Evolutionary conservation across 106 monocot species (phyloP).

Genomic region (Amphibolis antarctica): DNA sequence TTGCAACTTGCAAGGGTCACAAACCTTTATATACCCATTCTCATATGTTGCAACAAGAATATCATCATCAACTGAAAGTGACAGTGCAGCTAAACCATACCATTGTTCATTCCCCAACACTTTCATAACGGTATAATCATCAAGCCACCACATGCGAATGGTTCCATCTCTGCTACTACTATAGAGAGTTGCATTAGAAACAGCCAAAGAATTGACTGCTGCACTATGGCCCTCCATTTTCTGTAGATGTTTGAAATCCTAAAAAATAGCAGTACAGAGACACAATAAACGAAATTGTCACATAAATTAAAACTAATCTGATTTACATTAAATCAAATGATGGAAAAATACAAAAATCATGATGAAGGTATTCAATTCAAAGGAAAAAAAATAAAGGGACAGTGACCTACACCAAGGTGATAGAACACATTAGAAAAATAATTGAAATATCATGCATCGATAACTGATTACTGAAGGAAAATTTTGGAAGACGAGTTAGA

Average conservation of each 20-base stretch:
- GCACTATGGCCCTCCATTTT: constrained; percentile 82
- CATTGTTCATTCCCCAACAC: constrained; percentile 39
- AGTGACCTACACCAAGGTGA: too few species aligned
- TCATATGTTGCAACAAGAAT: constrained; percentile 61
- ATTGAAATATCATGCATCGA: too few species aligned
- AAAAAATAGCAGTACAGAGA: background rate
- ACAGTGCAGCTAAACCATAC: constrained; percentile 40
- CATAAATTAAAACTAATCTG: too few species aligned
- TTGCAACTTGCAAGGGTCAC: background rate
- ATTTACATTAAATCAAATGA: too few species aligned
- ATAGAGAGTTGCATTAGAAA: constrained; percentile 64
- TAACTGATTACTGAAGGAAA: too few species aligned
- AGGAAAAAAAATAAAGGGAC: too few species aligned
- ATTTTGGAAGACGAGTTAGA: too few species aligned
- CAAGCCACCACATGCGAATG: constrained; percentile 75
- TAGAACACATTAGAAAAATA: too few species aligned
- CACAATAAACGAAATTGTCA: too few species aligned
- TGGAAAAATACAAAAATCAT: too few species aligned
- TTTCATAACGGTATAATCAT: constrained; percentile 57
- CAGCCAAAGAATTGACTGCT: constrained; percentile 60
- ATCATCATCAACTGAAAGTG: constrained; percentile 33
- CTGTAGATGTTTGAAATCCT: constrained; percentile 65
- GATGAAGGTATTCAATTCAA: too few species aligned
- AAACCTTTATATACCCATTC: constrained; percentile 72
- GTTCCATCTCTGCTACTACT: constrained; percentile 99